Conservation (phyloP, 768 basidiomycete species). For the Collybia nuda region DNA sequence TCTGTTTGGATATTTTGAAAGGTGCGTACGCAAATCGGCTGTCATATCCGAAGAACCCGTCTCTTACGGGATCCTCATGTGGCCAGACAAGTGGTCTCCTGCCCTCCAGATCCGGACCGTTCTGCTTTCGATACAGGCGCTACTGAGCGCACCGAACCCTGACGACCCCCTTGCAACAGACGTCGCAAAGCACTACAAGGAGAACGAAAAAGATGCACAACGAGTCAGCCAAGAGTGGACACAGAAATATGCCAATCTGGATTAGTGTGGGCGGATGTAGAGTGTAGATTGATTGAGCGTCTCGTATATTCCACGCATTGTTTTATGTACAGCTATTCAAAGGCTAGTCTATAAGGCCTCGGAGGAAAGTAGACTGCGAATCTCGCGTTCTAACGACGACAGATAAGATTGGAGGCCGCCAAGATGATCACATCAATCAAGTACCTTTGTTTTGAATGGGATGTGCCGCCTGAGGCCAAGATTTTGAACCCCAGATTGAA, state of each 20-base stretch:
- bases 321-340: constrained; percentile 2
- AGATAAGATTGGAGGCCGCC: constrained; percentile 12
- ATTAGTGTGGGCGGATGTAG: constrained; percentile 2
- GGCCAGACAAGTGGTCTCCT: constrained; percentile 96
- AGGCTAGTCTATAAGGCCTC: not conserved
- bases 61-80: not conserved
- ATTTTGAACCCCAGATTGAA: constrained; percentile 27
- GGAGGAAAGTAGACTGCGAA: too few species aligned
- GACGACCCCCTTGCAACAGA: constrained; percentile 94
- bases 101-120: constrained; percentile 99
- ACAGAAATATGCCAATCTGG: constrained; percentile 66
- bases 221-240: constrained; percentile 96
- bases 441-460: constrained; percentile 2
- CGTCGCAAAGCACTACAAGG: constrained; percentile 98
- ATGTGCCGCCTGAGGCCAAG: constrained; percentile 6
- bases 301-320: too few species aligned
- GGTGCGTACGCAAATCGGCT: constrained; percentile 41
- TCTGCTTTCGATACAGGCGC: constrained; percentile 93
- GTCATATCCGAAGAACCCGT: not conserved
- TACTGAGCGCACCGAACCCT: constrained; percentile 94
- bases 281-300: not conserved
- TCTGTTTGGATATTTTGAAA: constrained; percentile 98
- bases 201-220: constrained; percentile 92
- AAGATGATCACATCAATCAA: constrained; percentile 19
- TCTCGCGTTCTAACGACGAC: too few species aligned